Evolutionary conservation across 2,329 filamentous ascomycete species (phyloP).

Genomic region (Bipolaris oryzae): DNA sequence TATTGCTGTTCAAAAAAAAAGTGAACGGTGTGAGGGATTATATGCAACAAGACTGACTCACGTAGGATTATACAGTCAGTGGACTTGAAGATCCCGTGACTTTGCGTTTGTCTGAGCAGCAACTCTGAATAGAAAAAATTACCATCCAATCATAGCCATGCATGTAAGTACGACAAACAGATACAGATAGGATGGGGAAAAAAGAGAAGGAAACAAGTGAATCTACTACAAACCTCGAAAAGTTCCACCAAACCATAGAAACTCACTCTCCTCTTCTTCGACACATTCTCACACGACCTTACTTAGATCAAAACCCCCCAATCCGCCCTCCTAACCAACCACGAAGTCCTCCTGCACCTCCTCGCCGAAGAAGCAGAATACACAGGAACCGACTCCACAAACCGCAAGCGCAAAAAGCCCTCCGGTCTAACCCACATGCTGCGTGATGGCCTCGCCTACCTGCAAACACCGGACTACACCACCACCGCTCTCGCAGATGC

Average conservation of each 20-base stretch:
- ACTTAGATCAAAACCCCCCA: slow-evolving; percentile 72
- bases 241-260: not conserved
- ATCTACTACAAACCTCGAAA: not conserved
- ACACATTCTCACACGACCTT: not conserved
- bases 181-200: not conserved
- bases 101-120: too few species aligned
- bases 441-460: slow-evolving; percentile 65
- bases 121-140: not conserved
- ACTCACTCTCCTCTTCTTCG: too few species aligned
- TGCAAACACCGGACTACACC: slow-evolving; percentile 38
- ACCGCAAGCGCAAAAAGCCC: slow-evolving; percentile 34
- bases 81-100: not conserved
- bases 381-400: slow-evolving; percentile 36
- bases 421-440: slow-evolving; percentile 67
- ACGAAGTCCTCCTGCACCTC: slow-evolving; percentile 66
- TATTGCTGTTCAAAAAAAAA: not conserved
- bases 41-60: not conserved
- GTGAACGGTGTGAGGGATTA: not conserved
- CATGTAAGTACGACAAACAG: not conserved
- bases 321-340: slow-evolving; percentile 72
- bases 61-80: not conserved
- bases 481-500: slow-evolving; percentile 20
- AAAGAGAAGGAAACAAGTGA: too few species aligned
- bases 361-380: slow-evolving; percentile 44
- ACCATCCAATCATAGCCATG: not conserved